A percentile compares a stretch with the other conserved stretches of the same genome.
Evolutionary conservation across 83 land plant genomes (phyloP).

Genomic region (Thuja plicata): DNA sequence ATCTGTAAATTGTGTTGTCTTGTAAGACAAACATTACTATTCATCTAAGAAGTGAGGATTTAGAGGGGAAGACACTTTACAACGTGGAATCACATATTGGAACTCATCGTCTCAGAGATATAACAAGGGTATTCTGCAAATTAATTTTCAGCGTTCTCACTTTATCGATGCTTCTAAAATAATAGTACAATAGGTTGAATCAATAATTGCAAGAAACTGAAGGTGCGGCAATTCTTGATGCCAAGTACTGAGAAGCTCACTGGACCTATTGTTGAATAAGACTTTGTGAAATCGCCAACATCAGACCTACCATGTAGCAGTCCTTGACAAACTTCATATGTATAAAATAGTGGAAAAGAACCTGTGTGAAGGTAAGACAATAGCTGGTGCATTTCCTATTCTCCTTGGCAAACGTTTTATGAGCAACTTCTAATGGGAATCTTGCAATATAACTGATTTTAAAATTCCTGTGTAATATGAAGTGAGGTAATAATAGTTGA

Average conservation of each 20-base stretch:
- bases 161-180: neutral
- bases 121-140: neutral
- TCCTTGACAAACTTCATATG: neutral
- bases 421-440: neutral
- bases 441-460: neutral
- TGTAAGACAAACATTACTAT: neutral
- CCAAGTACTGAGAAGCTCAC: neutral
- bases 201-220: neutral
- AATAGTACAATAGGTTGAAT: neutral
- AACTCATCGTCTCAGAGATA: neutral
- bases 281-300: neutral
- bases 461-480: neutral
- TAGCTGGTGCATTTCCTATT: neutral
- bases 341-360: neutral
- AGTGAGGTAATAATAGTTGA: neutral
- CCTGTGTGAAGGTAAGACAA: neutral
- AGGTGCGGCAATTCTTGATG: neutral
- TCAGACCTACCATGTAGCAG: neutral
- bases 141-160: neutral
- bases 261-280: neutral
- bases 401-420: neutral
- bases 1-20: neutral
- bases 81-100: neutral
- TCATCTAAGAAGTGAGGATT: neutral
- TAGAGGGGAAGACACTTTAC: neutral